Conservation (phyloP, 139 green algal genomes). For the Chloropicon primus region DNA sequence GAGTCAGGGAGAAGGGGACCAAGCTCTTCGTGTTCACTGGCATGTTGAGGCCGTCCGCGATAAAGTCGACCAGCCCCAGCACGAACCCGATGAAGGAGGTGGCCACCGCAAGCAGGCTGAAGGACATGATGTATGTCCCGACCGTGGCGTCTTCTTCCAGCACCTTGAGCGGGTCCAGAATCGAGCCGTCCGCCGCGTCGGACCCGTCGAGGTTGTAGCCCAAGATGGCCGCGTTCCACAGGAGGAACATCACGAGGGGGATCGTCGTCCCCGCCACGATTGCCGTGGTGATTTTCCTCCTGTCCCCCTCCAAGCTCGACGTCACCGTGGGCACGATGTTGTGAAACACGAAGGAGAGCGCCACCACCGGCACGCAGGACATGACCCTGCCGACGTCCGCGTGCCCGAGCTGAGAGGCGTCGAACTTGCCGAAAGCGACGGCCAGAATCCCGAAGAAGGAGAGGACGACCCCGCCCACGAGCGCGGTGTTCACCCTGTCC, state of each 20-base stretch:
- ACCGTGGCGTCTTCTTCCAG: conserved; percentile 3
- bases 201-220: conserved; percentile 21
- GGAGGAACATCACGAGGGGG: conserved; percentile 60
- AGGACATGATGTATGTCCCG: conserved; percentile 25
- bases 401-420: conserved; percentile 16
- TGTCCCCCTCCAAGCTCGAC: conserved; percentile 38
- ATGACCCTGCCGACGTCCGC: conserved; percentile 44
- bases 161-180: conserved; percentile 31
- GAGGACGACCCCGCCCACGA: conserved; percentile 27
- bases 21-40: conserved; percentile 15
- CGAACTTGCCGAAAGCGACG: conserved; percentile 13
- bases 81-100: conserved; percentile 75
- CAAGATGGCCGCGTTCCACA: conserved; percentile 63
- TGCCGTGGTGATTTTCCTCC: conserved; percentile 30
- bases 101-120: conserved; percentile 57
- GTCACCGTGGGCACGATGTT: conserved; percentile 57
- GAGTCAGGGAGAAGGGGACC: conserved; percentile 24
- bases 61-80: conserved; percentile 61
- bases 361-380: conserved; percentile 48
- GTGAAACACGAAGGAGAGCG: conserved; percentile 59
- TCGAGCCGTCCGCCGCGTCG: neutral
- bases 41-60: conserved; percentile 42
- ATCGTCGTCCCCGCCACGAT: conserved; percentile 39
- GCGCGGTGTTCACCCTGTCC: conserved; percentile 21
- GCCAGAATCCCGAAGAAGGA: conserved; percentile 40